A percentile compares a stretch with the other conserved stretches of the same genome.
These are phyloP conservation scores for Phytophthora uliginosa DNA, from an alignment of 352 stramenopile species.

Conservation along the genomic window DNA sequence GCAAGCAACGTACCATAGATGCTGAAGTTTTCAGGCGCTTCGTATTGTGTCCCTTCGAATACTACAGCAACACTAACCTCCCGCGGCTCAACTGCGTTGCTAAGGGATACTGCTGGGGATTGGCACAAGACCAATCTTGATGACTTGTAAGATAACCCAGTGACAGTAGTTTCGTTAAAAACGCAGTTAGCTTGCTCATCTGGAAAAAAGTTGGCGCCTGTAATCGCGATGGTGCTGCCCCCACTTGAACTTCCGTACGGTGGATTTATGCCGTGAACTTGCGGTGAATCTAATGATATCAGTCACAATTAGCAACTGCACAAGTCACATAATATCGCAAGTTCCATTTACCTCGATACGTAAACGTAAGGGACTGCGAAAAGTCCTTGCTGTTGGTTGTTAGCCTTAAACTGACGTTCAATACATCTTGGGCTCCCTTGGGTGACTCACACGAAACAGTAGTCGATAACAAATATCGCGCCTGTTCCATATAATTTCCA, in stretches of 20 bases:
- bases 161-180: constrained; percentile 51
- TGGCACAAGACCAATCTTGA: constrained; percentile 36
- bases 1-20: constrained; percentile 32
- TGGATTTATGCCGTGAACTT: constrained; percentile 38
- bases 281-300: constrained; percentile 44
- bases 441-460: constrained; percentile 40
- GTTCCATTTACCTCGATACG: constrained; percentile 56
- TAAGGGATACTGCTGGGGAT: constrained; percentile 31
- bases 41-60: constrained; percentile 36
- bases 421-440: not conserved
- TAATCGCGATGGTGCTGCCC: constrained; percentile 37
- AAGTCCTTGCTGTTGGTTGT: constrained; percentile 71
- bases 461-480: constrained; percentile 37
- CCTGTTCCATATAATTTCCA: constrained; percentile 24
- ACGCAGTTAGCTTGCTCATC: constrained; percentile 41
- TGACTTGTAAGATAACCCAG: constrained; percentile 32
- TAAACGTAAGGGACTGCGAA: constrained; percentile 46
- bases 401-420: constrained; percentile 47
- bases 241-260: constrained; percentile 33
- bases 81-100: not conserved
- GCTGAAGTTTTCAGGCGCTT: constrained; percentile 29
- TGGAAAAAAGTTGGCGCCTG: constrained; percentile 46
- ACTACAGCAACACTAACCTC: constrained; percentile 35
- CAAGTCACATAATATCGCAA: not conserved
- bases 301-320: not conserved